Evolutionary conservation across 768 basidiomycete genomes (phyloP).

Genomic region (Rhodosporidiobolus sp.): DNA sequence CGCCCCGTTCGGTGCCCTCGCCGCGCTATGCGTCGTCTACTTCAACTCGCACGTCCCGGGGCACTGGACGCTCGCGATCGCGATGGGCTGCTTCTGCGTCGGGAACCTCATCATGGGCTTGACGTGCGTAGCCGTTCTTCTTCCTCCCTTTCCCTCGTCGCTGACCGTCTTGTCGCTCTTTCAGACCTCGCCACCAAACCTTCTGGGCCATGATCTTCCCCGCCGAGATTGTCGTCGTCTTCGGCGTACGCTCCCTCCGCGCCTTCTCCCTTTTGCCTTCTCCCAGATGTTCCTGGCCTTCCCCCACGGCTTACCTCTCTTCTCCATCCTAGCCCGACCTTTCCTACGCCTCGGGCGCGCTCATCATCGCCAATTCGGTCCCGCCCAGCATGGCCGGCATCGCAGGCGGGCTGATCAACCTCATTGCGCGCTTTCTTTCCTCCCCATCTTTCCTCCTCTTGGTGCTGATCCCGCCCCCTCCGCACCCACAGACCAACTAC

Average conservation of each 20-base stretch:
- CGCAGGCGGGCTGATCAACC: slow-evolving; percentile 7
- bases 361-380: slow-evolving; percentile 25
- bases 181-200: slow-evolving; percentile 1
- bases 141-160: neutral
- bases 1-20: slow-evolving; percentile 16
- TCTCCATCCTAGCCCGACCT: neutral
- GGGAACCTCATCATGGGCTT: slow-evolving; percentile 23
- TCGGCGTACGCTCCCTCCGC: neutral
- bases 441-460: neutral
- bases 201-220: slow-evolving; percentile 28
- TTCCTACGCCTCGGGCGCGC: slow-evolving; percentile 12
- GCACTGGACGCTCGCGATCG: slow-evolving; percentile 10
- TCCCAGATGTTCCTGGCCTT: no score
- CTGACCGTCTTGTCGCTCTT: neutral
- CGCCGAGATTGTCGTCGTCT: slow-evolving; percentile 6
- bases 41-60: slow-evolving; percentile 10
- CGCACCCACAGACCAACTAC: slow-evolving; percentile 22
- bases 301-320: no score
- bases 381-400: slow-evolving; percentile 8
- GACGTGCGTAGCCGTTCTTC: slow-evolving; percentile 3
- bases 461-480: neutral
- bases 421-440: neutral
- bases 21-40: slow-evolving; percentile 3
- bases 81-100: slow-evolving; percentile 15
- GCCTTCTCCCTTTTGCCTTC: no score